phyloP scores from a whole-genome alignment of 345 rosid species.

The Psidium friedrichsthalianum region DNA sequence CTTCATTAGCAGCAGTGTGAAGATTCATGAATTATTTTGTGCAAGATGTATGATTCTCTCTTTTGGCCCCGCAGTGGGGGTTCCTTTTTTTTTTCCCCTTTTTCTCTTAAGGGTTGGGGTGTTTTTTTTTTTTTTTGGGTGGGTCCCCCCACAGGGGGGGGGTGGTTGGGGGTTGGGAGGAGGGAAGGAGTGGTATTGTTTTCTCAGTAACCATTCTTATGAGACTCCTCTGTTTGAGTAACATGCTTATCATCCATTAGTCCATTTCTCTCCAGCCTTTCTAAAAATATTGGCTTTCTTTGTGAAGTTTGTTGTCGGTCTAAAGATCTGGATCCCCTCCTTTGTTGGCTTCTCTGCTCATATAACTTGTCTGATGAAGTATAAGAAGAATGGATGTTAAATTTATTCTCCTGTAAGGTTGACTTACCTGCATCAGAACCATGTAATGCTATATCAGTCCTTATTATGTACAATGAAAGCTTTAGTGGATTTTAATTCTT shows the following conservation, averaged over 20 bases:
- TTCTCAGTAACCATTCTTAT: not conserved
- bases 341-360: not conserved
- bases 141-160: too few relatives aligned
- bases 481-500: not conserved
- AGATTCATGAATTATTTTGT: not conserved
- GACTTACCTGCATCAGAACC: not conserved
- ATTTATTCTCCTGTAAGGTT: not conserved
- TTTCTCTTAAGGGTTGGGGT: too few relatives aligned
- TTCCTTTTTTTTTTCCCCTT: too few relatives aligned
- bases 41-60: not conserved
- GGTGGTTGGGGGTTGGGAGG: too few relatives aligned
- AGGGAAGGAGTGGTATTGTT: not conserved
- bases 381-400: not conserved
- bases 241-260: not conserved
- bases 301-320: not conserved
- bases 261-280: not conserved
- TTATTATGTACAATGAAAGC: not conserved
- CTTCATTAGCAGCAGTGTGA: not conserved
- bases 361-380: not conserved
- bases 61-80: not conserved
- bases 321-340: not conserved
- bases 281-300: not conserved
- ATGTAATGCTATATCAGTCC: not conserved
- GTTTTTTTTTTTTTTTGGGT: too few relatives aligned
- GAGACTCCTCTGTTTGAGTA: not conserved